Percentiles rank a stretch among this genome's conserved stretches.
Conservation (phyloP, 345 rosid species). For the Dipteronia dyeriana region DNA sequence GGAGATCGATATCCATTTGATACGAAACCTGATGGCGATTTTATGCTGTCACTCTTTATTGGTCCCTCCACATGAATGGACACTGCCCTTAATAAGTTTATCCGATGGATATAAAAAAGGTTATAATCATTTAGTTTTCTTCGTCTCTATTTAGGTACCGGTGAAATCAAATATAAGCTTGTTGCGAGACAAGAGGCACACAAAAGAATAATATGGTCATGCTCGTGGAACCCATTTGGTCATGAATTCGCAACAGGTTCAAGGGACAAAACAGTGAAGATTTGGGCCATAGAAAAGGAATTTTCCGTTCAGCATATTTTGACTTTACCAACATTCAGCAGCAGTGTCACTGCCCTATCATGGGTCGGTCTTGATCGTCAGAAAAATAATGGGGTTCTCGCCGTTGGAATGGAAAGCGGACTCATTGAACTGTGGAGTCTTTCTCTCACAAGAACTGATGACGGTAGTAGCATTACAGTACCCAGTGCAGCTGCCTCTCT, state of each 20-base stretch:
- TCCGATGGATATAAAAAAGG: background rate
- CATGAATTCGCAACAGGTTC: constrained; percentile 92
- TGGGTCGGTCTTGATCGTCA: constrained; percentile 70
- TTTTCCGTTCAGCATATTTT: constrained; percentile 50
- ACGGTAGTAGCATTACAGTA: constrained; percentile 19
- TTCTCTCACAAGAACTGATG: constrained; percentile 28
- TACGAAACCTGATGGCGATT: background rate
- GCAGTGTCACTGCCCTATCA: constrained; percentile 84
- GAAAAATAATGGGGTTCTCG: constrained; percentile 55
- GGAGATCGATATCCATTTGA: too few relatives aligned
- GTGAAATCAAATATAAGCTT: constrained; percentile 51
- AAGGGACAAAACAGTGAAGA: constrained; percentile 90
- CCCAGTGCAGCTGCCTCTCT: constrained; percentile 38
- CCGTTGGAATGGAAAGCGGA: constrained; percentile 85
- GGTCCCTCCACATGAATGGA: background rate
- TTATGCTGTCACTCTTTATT: background rate
- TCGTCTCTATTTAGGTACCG: constrained; percentile 33
- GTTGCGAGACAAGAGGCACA: constrained; percentile 82
- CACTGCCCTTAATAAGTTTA: background rate
- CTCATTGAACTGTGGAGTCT: constrained; percentile 71
- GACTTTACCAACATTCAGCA: constrained; percentile 60
- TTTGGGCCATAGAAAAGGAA: constrained; percentile 65
- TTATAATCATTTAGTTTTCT: background rate
- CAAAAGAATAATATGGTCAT: constrained; percentile 97
- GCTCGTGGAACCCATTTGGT: constrained; percentile 93